Percentiles rank a stretch among this genome's conserved stretches.
Evolutionary conservation across 805 yeast genomes (phyloP).

Genomic region (Kuraishia cidri): DNA sequence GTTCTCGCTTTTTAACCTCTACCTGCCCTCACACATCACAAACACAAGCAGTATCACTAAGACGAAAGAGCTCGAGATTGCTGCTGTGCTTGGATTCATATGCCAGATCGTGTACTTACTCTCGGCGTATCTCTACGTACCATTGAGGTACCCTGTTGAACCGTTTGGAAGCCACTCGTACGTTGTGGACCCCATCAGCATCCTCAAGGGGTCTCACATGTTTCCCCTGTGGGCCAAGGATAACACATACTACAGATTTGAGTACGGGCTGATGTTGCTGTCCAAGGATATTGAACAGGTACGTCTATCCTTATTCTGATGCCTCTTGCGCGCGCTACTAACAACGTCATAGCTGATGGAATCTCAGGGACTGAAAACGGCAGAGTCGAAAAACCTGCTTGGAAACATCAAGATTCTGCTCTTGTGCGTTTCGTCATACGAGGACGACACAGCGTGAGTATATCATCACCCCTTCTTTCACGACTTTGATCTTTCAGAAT

Average conservation of each 20-base stretch:
- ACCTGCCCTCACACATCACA: slow-evolving; percentile 3
- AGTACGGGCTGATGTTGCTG: slow-evolving; percentile 37
- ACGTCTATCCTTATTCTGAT: slow-evolving; percentile 2
- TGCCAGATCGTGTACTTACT: slow-evolving; percentile 26
- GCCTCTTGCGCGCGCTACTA: neutral
- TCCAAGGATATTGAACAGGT: slow-evolving; percentile 37
- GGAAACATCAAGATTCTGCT: slow-evolving; percentile 23
- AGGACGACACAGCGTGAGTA: neutral
- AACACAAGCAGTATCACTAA: slow-evolving; percentile 11
- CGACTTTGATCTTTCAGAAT: too few species aligned
- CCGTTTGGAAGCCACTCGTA: slow-evolving; percentile 38
- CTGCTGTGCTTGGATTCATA: slow-evolving; percentile 39
- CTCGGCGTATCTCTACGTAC: slow-evolving; percentile 29
- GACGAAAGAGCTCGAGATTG: slow-evolving; percentile 27
- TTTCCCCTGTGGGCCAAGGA: slow-evolving; percentile 46
- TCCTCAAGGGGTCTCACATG: slow-evolving; percentile 23
- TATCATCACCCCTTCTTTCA: too few species aligned
- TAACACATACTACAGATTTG: slow-evolving; percentile 30
- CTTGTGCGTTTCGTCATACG: slow-evolving; percentile 12
- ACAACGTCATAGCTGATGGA: slow-evolving; percentile 13
- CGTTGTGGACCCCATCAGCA: slow-evolving; percentile 37
- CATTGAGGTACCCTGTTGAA: slow-evolving; percentile 39
- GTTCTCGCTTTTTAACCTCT: slow-evolving; percentile 4
- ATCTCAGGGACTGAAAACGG: slow-evolving; percentile 15
- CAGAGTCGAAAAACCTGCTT: slow-evolving; percentile 20